phyloP scores from a whole-genome alignment of 129 eudicot genomes.

The Ambrosia artemisiifolia region DNA sequence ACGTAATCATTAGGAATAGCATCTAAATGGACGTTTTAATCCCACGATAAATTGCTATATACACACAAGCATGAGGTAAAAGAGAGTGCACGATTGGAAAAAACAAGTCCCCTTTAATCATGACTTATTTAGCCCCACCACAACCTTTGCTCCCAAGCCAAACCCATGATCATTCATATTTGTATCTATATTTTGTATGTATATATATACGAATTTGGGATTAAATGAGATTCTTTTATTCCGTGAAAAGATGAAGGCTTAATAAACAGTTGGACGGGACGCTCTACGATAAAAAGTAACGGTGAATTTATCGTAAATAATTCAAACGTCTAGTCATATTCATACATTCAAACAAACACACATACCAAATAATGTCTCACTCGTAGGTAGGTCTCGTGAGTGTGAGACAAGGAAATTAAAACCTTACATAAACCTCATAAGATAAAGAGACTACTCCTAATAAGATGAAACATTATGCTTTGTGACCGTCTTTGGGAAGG shows the following conservation, averaged over 20 bases:
- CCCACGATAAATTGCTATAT: constrained; percentile 6
- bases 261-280: not conserved
- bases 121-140: constrained; percentile 29
- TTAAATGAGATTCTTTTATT: not conserved
- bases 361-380: too few relatives aligned
- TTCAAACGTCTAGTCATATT: not conserved
- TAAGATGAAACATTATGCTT: too few relatives aligned
- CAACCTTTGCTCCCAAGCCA: constrained; percentile 26
- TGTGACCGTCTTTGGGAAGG: too few relatives aligned
- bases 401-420: too few relatives aligned
- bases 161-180: constrained; percentile 17
- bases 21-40: constrained; percentile 17
- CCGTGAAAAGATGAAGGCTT: not conserved
- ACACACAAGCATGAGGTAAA: constrained; percentile 29
- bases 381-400: too few relatives aligned
- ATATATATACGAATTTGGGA: not conserved
- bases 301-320: not conserved
- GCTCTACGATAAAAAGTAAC: not conserved
- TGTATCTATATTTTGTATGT: not conserved
- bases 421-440: too few relatives aligned
- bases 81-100: constrained; percentile 32
- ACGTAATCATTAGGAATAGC: constrained; percentile 8
- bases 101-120: constrained; percentile 22
- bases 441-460: too few relatives aligned
- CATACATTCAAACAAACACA: constrained; percentile 5